Evolutionary conservation across 2,329 filamentous ascomycete species (phyloP).

Genomic region (Camptophora hylomeconis): DNA sequence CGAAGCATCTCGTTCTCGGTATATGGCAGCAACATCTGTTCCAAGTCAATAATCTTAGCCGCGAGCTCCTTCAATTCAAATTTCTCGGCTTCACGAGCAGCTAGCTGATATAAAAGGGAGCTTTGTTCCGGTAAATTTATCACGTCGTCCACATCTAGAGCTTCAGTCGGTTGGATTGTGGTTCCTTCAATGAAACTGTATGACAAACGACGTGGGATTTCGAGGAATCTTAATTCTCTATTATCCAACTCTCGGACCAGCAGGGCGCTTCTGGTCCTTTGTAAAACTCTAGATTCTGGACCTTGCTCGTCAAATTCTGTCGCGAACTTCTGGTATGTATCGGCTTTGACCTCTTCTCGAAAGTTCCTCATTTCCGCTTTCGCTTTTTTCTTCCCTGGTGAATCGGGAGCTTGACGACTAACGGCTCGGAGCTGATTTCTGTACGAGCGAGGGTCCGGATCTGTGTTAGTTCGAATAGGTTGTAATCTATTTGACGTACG

Average conservation of each 20-base stretch:
- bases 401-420: constrained; percentile 7
- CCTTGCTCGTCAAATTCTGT: constrained; percentile 11
- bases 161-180: no score
- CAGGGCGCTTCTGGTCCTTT: constrained; percentile 14
- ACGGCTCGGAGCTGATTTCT: constrained; percentile 11
- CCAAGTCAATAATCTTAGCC: constrained; percentile 14
- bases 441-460: constrained; percentile 3
- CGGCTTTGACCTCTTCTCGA: constrained; percentile 12
- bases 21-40: constrained; percentile 27
- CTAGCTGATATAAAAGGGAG: no score
- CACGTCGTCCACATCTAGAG: no score
- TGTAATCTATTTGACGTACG: no score
- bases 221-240: background rate
- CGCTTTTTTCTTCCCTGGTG: constrained; percentile 12
- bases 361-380: constrained; percentile 11
- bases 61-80: constrained; percentile 14
- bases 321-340: constrained; percentile 12
- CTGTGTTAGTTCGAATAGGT: background rate
- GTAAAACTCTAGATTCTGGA: constrained; percentile 10
- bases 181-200: constrained; percentile 36
- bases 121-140: no score
- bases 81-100: no score
- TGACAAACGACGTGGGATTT: constrained; percentile 23
- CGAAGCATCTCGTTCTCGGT: constrained; percentile 29
- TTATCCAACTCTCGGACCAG: constrained; percentile 6